These are phyloP conservation scores for Coemansia pectinata DNA, from an alignment of 192 early-diverging fungal species.

Conservation along the genomic window DNA sequence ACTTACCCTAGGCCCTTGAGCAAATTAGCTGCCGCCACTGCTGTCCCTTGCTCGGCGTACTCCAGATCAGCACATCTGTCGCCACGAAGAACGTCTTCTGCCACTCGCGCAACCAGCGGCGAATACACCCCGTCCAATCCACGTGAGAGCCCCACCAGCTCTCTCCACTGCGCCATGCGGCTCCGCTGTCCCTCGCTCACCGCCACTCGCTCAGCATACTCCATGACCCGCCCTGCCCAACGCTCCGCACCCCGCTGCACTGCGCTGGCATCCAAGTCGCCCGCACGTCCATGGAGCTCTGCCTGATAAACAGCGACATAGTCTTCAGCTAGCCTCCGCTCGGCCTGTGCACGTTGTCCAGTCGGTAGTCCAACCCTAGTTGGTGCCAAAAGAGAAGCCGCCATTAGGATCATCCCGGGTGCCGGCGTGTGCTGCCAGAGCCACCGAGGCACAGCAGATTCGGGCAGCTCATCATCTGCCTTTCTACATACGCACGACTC, in stretches of 20 bases:
- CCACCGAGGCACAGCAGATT: slow-evolving; percentile 11
- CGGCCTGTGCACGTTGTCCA: slow-evolving; percentile 23
- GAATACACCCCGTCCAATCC: slow-evolving; percentile 26
- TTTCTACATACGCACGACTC: neutral
- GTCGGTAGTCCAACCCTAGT: slow-evolving; percentile 26
- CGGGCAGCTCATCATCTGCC: neutral
- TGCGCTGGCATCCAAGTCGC: neutral
- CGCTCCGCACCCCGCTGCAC: slow-evolving; percentile 1
- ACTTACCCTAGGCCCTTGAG: slow-evolving; percentile 54
- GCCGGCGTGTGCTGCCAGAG: slow-evolving; percentile 45
- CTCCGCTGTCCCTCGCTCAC: slow-evolving; percentile 34
- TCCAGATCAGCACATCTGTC: slow-evolving; percentile 22
- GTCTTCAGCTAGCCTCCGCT: slow-evolving; percentile 37
- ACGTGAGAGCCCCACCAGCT: slow-evolving; percentile 25
- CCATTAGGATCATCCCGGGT: slow-evolving; percentile 42
- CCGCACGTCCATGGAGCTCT: neutral
- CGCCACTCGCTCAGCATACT: slow-evolving; percentile 13
- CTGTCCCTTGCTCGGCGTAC: slow-evolving; percentile 39
- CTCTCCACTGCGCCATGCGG: slow-evolving; percentile 24
- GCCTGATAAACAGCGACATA: slow-evolving; percentile 14
- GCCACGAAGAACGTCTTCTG: slow-evolving; percentile 23
- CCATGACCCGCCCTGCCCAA: slow-evolving; percentile 28
- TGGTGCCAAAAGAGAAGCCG: slow-evolving; percentile 39
- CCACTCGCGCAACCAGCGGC: slow-evolving; percentile 30
- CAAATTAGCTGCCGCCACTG: slow-evolving; percentile 31